Percentiles rank a stretch among this genome's conserved stretches.
Evolutionary conservation across 441 rosid genomes (phyloP).

Genomic region (Viola pubescens): DNA sequence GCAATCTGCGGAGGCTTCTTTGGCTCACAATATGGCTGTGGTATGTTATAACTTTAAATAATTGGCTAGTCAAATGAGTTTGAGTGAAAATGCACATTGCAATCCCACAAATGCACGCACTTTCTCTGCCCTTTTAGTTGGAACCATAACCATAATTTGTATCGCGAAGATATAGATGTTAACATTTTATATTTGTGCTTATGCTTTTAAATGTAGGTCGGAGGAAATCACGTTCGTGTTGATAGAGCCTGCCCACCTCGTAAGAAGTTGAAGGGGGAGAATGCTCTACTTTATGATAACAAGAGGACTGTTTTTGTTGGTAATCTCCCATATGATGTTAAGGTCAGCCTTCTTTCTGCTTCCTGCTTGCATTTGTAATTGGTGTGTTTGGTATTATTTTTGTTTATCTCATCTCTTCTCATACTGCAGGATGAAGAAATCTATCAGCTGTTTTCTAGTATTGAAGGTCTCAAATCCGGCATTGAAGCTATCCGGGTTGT

Average conservation of each 20-base stretch:
- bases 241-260: slow-evolving; percentile 98
- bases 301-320: slow-evolving; percentile 86
- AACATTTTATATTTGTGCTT: background rate
- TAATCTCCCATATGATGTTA: slow-evolving; percentile 92
- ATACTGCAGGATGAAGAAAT: slow-evolving; percentile 77
- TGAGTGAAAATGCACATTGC: background rate
- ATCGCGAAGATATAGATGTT: background rate
- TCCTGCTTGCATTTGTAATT: slow-evolving; percentile 1
- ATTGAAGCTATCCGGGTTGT: slow-evolving; percentile 88
- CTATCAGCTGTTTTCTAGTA: slow-evolving; percentile 64
- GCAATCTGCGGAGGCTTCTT: slow-evolving; percentile 71
- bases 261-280: slow-evolving; percentile 66
- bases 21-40: slow-evolving; percentile 83
- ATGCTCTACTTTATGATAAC: slow-evolving; percentile 53
- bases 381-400: slow-evolving; percentile 5
- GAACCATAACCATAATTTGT: background rate
- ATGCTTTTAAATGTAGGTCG: slow-evolving; percentile 38
- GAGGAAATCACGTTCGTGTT: slow-evolving; percentile 85
- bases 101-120: no score
- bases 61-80: background rate
- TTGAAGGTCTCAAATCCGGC: slow-evolving; percentile 46
- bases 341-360: slow-evolving; percentile 36
- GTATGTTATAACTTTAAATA: slow-evolving; percentile 28
- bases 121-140: background rate
- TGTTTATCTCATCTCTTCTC: slow-evolving; percentile 1